These are phyloP conservation scores for Trichomonas vaginalis DNA, from an alignment of 208 protist genomes.

Conservation along the genomic window DNA sequence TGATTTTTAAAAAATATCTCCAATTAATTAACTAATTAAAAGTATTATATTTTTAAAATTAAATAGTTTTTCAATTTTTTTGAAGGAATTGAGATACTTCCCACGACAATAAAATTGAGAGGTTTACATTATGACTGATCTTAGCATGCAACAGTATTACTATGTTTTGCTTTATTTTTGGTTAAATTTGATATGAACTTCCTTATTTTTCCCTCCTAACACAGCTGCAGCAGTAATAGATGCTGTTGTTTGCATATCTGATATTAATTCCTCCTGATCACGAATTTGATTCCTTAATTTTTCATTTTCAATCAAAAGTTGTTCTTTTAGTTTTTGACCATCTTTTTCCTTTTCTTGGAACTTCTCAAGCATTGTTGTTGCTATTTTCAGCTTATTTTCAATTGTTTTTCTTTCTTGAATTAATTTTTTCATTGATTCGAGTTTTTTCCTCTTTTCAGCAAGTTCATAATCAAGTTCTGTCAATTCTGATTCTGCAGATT, in stretches of 20 bases:
- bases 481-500: neutral
- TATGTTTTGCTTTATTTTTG: no score
- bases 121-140: no score
- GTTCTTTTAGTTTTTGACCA: neutral
- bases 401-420: neutral
- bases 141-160: no score
- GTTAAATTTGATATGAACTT: neutral
- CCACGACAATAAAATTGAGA: no score
- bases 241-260: neutral
- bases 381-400: neutral
- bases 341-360: neutral
- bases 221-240: neutral
- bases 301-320: neutral
- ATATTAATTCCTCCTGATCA: neutral
- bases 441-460: neutral
- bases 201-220: neutral
- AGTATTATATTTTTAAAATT: no score
- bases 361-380: neutral
- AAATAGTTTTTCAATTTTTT: no score
- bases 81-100: no score
- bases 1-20: no score
- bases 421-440: neutral
- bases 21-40: no score
- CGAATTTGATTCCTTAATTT: neutral
- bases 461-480: neutral